These are phyloP conservation scores for Naganishia sp. DNA, from an alignment of 1,284 basidiomycete genomes.

Conservation along the genomic window DNA sequence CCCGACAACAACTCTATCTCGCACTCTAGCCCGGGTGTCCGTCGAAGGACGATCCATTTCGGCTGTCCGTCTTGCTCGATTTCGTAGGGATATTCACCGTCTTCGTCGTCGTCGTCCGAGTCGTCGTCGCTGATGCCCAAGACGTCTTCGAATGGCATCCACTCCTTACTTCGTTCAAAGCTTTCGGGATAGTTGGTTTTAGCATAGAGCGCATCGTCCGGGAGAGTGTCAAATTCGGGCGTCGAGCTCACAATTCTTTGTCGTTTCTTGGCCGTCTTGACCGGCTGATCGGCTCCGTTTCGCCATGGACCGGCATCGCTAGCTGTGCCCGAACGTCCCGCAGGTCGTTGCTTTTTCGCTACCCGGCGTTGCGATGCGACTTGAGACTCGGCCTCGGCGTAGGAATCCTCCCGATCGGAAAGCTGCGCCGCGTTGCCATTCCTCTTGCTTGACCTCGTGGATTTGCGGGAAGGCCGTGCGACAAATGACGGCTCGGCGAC, in stretches of 20 bases:
- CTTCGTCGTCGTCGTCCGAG: neutral
- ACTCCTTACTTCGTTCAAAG: conserved; percentile 26
- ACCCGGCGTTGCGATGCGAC: neutral
- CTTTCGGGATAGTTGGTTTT: conserved; percentile 27
- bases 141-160: conserved; percentile 14
- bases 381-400: neutral
- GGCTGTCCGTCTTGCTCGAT: neutral
- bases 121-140: conserved; percentile 17
- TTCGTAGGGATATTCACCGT: neutral
- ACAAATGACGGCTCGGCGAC: neutral
- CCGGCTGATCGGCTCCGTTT: neutral
- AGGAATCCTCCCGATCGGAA: neutral
- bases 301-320: conserved; percentile 4
- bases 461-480: neutral
- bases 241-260: conserved; percentile 29
- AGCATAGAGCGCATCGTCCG: conserved; percentile 20
- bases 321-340: neutral
- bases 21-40: conserved; percentile 1
- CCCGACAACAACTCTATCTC: conserved; percentile 12
- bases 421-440: conserved; percentile 4
- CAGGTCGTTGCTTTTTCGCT: conserved; percentile 2
- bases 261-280: conserved; percentile 6
- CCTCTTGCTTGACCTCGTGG: neutral
- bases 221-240: conserved; percentile 9
- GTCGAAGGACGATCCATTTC: neutral